Evolutionary conservation across 2,329 filamentous ascomycete species (phyloP), one percentile per base, ranked within the genome.

Genomic region (Neoascochyta sp.): DNA sequence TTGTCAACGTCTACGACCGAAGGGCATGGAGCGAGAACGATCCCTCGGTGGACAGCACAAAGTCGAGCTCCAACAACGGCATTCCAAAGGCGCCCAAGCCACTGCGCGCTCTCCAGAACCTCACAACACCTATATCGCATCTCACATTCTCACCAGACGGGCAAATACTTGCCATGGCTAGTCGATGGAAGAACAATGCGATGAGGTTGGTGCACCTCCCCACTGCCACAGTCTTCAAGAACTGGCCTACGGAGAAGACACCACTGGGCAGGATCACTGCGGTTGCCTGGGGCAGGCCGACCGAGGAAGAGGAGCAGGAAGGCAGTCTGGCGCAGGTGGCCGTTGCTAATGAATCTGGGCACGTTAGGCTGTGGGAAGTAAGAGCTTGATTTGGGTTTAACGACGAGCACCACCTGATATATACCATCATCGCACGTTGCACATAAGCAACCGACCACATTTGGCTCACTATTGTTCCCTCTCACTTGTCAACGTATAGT

Each of bases 241-340:
- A 98, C 65, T 98, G 92, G 92, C 92, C 92, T 14, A 98, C 90
- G 31, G 78, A 80, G 43, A 81, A 84, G 60, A 98, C 92, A 34
- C 88, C 89, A 1, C 65, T 98, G 39, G 92, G 92, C 0, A 75
- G 87, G 36, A 80, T 96, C 45, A 85, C 86, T 2, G 57, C 67
- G 8, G 55, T 76, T 43, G 67, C 70, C 11, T 70, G 68, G 50
- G 67, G 62, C 3, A 57, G 53, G 11, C 68, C 66, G 3, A 50
- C 53, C 8, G 59, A 65, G 24, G 69, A 70, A 24, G 67, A 77
- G 10, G 76, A 72, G 46, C 53, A 88, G 19, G 88, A 84, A 67
- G 86, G 65, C 5, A 54, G 54, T 31, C 30, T 55, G 15, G 57
- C 55, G 7, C 47, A 89, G 51, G 60, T 98, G 44, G 86, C 86